phyloP scores from a whole-genome alignment of 2,329 filamentous ascomycete species.

The Alternaria solani region DNA sequence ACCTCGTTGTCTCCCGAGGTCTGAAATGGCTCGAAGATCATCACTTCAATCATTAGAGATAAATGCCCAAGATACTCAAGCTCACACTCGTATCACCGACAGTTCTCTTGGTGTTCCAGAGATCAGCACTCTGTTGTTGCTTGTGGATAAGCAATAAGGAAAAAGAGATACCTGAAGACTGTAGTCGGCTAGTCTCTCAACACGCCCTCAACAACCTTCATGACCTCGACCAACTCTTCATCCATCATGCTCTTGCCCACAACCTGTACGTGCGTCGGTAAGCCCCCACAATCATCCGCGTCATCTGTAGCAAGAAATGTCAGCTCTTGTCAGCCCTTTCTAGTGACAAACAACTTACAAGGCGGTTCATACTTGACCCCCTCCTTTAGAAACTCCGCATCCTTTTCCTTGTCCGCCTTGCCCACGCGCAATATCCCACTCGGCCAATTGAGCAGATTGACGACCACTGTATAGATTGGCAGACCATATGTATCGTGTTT shows the following conservation, averaged over 20 bases:
- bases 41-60: neutral
- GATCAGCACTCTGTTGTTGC: neutral
- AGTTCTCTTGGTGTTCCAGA: neutral
- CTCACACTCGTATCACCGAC: neutral
- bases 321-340: neutral
- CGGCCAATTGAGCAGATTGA: constrained; percentile 64
- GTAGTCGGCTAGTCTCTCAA: constrained; percentile 9
- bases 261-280: constrained; percentile 59
- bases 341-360: constrained; percentile 39
- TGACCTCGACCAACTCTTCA: constrained; percentile 54
- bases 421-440: constrained; percentile 59
- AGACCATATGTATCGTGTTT: constrained; percentile 61
- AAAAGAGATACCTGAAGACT: neutral
- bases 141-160: neutral
- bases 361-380: constrained; percentile 46
- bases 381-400: constrained; percentile 45
- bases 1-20: neutral
- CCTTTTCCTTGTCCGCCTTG: constrained; percentile 53
- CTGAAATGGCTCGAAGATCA: neutral
- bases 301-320: constrained; percentile 8
- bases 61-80: neutral
- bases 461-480: constrained; percentile 58
- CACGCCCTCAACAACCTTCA: constrained; percentile 43
- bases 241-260: constrained; percentile 58
- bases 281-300: constrained; percentile 56